phyloP scores from a whole-genome alignment of 306 rosid genomes.

The Cucurbita argyrosperma region DNA sequence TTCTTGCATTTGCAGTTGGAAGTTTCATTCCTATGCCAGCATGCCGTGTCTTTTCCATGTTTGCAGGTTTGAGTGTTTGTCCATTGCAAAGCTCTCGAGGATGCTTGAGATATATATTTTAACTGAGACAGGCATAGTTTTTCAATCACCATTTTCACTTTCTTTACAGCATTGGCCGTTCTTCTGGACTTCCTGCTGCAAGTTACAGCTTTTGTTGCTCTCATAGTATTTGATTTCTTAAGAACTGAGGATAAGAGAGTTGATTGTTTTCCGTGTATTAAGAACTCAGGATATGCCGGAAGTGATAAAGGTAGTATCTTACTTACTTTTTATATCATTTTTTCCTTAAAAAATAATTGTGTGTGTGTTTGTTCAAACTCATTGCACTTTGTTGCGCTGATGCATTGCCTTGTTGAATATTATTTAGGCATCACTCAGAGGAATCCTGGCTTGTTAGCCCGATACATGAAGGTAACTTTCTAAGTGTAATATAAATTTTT shows the following conservation, averaged over 20 bases:
- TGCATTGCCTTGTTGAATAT: background rate
- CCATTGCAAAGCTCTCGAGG: background rate
- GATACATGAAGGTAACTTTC: conserved; percentile 79
- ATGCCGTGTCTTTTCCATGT: conserved; percentile 97
- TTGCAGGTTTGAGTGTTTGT: conserved; percentile 52
- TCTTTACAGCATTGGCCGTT: conserved; percentile 83
- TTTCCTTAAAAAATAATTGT: background rate
- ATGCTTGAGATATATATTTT: background rate
- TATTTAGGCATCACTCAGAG: conserved; percentile 45
- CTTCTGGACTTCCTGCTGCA: conserved; percentile 91
- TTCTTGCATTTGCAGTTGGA: conserved; percentile 92
- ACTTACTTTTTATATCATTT: background rate
- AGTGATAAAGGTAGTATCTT: conserved; percentile 48
- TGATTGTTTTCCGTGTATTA: conserved; percentile 89
- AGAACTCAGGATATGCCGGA: conserved; percentile 35
- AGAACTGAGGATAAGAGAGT: conserved; percentile 79
- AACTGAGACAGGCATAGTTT: background rate
- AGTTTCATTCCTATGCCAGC: conserved; percentile 99
- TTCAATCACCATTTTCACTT: conserved; percentile 17
- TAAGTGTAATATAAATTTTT: background rate
- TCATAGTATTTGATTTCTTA: conserved; percentile 69
- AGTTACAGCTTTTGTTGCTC: conserved; percentile 91
- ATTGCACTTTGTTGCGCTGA: background rate
- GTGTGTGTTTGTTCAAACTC: background rate
- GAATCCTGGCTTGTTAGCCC: conserved; percentile 62